Conservation (phyloP, 805 yeast genomes). For the Myxozyma geophila region DNA sequence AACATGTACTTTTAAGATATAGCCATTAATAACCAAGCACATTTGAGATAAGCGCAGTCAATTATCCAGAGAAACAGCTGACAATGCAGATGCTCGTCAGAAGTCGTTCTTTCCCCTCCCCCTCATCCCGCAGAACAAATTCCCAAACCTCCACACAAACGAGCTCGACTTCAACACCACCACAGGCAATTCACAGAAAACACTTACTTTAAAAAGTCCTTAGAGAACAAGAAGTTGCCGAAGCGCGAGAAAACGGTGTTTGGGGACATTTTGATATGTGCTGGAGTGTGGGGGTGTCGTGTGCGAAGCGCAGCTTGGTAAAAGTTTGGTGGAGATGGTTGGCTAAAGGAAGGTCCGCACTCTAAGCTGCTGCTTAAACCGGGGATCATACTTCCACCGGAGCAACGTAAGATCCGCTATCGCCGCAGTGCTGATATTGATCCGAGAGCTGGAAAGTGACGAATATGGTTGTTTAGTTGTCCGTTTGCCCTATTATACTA, state of each 20-base stretch:
- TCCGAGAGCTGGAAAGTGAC: not conserved
- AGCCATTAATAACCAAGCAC: not conserved
- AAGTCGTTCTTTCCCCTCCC: not conserved
- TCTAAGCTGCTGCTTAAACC: not conserved
- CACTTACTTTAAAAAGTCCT: constrained; percentile 46
- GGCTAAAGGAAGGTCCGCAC: constrained; percentile 4
- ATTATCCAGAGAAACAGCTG: not conserved
- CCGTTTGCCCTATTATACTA: too few species aligned
- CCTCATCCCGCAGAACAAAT: constrained; percentile 8
- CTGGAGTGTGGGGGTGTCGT: not conserved
- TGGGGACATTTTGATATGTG: not conserved
- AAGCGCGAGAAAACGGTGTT: constrained; percentile 42
- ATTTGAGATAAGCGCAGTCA: too few species aligned
- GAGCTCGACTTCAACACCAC: not conserved
- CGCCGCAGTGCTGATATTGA: not conserved
- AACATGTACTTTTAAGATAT: not conserved
- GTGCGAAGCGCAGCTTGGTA: not conserved
- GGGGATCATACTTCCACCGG: constrained; percentile 2
- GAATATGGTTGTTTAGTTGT: too few species aligned
- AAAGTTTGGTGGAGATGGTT: not conserved
- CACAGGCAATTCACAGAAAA: not conserved
- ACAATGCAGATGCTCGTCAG: not conserved
- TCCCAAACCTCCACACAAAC: not conserved
- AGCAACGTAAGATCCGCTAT: not conserved
- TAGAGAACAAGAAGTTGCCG: constrained; percentile 47